These are phyloP conservation scores for Funneliformis mosseae DNA, from an alignment of 192 early-diverging fungal species.

Conservation along the genomic window DNA sequence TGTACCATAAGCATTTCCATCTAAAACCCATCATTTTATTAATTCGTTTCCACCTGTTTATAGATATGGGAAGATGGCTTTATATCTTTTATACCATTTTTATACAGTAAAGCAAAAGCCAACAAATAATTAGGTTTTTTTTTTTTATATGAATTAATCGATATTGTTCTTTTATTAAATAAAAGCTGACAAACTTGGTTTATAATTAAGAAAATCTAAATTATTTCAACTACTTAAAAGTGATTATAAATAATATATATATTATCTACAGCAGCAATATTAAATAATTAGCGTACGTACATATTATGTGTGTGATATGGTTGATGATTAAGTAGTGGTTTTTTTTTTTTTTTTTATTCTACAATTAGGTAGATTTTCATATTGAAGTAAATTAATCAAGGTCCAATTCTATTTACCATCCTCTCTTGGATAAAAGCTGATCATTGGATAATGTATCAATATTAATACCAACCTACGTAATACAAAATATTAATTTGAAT, in stretches of 20 bases:
- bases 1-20: not conserved
- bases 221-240: too few relatives aligned
- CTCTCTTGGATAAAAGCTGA: conserved; percentile 27
- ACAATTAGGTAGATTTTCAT: too few relatives aligned
- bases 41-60: not conserved
- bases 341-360: too few relatives aligned
- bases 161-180: too few relatives aligned
- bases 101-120: not conserved
- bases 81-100: conserved; percentile 31
- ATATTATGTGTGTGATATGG: too few relatives aligned
- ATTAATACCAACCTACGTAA: conserved; percentile 32
- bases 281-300: too few relatives aligned
- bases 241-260: too few relatives aligned
- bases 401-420: not conserved
- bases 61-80: conserved; percentile 34
- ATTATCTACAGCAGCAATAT: too few relatives aligned
- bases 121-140: not conserved
- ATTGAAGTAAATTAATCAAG: too few relatives aligned
- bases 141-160: not conserved
- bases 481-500: not conserved
- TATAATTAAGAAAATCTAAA: too few relatives aligned
- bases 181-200: too few relatives aligned
- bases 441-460: conserved; percentile 25
- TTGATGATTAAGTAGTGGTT: too few relatives aligned
- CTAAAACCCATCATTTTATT: not conserved